phyloP scores from a whole-genome alignment of 75 land plant species.

The Azolla pinnata region DNA sequence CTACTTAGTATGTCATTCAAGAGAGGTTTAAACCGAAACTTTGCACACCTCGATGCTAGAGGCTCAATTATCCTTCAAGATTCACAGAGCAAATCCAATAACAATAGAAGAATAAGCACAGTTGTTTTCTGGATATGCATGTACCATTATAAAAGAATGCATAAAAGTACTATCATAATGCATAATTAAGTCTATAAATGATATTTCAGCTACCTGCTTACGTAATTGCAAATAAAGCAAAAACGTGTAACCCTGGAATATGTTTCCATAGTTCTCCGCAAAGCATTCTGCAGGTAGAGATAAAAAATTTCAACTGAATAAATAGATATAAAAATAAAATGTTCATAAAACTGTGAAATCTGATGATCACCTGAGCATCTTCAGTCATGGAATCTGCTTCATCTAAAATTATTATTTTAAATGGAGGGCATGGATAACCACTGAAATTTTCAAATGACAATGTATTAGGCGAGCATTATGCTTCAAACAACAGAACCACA shows the following conservation, averaged over 20 bases:
- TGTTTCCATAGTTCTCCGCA: constrained; percentile 97
- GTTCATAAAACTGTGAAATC: too few species aligned
- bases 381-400: constrained; percentile 99
- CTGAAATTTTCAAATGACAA: constrained; percentile 20
- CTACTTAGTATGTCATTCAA: constrained; percentile 63
- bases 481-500: too few species aligned
- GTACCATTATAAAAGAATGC: too few species aligned
- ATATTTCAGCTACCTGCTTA: constrained; percentile 58
- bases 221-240: constrained; percentile 93
- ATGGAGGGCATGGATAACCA: constrained; percentile 88
- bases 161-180: too few species aligned
- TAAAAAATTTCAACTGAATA: neutral
- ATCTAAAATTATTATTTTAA: constrained; percentile 81
- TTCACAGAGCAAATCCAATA: neutral
- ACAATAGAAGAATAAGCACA: neutral
- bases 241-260: constrained; percentile 95
- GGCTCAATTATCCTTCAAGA: constrained; percentile 84
- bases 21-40: constrained; percentile 91
- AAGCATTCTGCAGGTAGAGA: constrained; percentile 57
- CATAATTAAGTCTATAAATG: too few species aligned
- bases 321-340: neutral
- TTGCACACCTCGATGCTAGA: constrained; percentile 97
- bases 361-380: constrained; percentile 82
- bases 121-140: neutral
- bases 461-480: too few species aligned